A percentile compares a stretch with the other conserved stretches of the same genome.
These are phyloP conservation scores for Grigorovia jiainica DNA, from an alignment of 805 yeast species.

Conservation along the genomic window DNA sequence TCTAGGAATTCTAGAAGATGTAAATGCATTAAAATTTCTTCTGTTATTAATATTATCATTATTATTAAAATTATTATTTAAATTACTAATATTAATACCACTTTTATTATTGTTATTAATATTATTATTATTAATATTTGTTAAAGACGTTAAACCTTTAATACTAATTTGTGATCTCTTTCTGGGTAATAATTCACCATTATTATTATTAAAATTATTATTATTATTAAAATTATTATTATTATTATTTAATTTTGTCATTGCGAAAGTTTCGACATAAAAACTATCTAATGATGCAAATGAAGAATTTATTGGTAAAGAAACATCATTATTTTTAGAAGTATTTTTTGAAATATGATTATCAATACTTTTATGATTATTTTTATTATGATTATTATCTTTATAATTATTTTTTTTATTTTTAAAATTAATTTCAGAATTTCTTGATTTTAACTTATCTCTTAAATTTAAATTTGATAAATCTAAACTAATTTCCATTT, in stretches of 20 bases:
- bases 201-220: too few relatives aligned
- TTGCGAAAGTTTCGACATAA: conserved; percentile 45
- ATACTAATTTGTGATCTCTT: background rate
- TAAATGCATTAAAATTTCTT: background rate
- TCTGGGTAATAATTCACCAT: background rate
- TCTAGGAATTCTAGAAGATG: conserved; percentile 1
- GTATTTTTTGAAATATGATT: conserved; percentile 29
- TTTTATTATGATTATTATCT: conserved; percentile 3
- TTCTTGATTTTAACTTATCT: background rate
- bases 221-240: too few relatives aligned
- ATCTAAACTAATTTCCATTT: background rate
- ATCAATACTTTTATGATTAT: background rate
- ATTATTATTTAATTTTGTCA: conserved; percentile 11
- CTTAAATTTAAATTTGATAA: background rate
- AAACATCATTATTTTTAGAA: conserved; percentile 28
- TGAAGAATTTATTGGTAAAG: conserved; percentile 60
- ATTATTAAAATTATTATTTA: background rate
- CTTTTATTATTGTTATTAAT: background rate
- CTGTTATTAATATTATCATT: background rate
- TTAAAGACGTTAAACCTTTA: too few relatives aligned
- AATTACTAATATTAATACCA: too few relatives aligned
- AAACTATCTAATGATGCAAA: conserved; percentile 65
- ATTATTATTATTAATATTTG: background rate
- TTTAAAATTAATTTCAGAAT: background rate
- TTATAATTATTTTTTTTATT: background rate